Percentiles rank a stretch among this genome's conserved stretches.
These are phyloP conservation scores for Solanum sparsipilum DNA, from an alignment of 257 asterid genomes.

Conservation along the genomic window DNA sequence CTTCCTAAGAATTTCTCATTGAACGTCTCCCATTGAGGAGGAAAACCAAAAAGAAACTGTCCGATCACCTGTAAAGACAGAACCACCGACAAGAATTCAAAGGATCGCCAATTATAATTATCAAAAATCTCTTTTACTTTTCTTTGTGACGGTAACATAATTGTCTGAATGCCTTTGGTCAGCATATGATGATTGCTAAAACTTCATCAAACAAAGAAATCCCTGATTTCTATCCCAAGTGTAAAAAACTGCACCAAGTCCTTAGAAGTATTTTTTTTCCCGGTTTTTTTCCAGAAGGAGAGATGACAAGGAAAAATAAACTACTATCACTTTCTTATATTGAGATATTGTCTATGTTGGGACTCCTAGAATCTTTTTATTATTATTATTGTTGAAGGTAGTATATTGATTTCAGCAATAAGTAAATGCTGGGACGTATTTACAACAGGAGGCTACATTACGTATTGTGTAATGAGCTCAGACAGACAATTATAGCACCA, in stretches of 20 bases:
- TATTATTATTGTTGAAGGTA: not conserved
- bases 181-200: not conserved
- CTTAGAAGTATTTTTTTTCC: not conserved
- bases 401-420: not conserved
- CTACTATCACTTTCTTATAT: not conserved
- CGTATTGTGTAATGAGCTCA: not conserved
- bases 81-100: not conserved
- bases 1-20: slow-evolving; percentile 21
- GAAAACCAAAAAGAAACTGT: slow-evolving; percentile 67
- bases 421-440: not conserved
- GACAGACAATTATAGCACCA: not conserved
- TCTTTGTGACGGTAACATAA: not conserved
- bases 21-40: slow-evolving; percentile 57
- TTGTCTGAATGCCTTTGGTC: not conserved
- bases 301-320: not conserved
- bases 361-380: not conserved
- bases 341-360: not conserved
- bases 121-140: not conserved
- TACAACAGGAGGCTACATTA: not conserved
- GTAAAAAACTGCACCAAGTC: not conserved
- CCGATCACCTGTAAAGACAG: slow-evolving; percentile 31
- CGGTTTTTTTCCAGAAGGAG: not conserved
- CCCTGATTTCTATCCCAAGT: not conserved
- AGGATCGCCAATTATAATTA: not conserved
- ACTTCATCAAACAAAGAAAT: not conserved